phyloP scores from a whole-genome alignment of 1,284 basidiomycete species.

The Tilletia walkeri region DNA sequence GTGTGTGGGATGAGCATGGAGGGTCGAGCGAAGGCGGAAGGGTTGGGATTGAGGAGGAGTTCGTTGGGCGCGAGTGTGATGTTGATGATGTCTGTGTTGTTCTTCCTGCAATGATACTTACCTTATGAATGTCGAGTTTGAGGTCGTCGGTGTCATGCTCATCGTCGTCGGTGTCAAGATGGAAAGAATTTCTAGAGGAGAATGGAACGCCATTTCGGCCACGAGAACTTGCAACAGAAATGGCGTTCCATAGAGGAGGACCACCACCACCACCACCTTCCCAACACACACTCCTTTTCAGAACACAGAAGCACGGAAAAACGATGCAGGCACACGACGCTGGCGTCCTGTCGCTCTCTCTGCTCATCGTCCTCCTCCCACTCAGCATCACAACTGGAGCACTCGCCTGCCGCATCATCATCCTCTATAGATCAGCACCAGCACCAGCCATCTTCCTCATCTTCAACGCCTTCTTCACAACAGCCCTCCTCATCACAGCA shows the following conservation, averaged over 20 bases:
- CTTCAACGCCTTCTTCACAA: slow-evolving; percentile 1
- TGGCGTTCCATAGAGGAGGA: too few relatives aligned
- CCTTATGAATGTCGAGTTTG: too few relatives aligned
- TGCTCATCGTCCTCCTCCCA: not conserved
- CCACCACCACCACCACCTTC: too few relatives aligned
- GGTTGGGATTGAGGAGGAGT: not conserved
- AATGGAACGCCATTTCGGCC: too few relatives aligned
- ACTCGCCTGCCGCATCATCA: not conserved
- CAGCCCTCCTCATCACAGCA: not conserved
- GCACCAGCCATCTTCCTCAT: not conserved
- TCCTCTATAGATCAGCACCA: not conserved
- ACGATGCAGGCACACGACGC: too few relatives aligned
- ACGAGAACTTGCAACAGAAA: too few relatives aligned
- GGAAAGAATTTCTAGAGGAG: too few relatives aligned
- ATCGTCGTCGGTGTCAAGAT: too few relatives aligned
- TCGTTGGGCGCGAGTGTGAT: not conserved
- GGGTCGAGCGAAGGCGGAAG: not conserved
- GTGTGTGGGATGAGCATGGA: slow-evolving; percentile 12
- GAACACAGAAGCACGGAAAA: too few relatives aligned
- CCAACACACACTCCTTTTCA: too few relatives aligned
- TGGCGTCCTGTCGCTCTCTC: too few relatives aligned
- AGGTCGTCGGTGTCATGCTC: too few relatives aligned
- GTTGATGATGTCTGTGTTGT: not conserved
- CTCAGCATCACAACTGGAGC: not conserved
- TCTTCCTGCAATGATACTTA: not conserved